These are phyloP conservation scores for Panicum hallii DNA, from an alignment of 202 grass and related monocot genomes.

Conservation along the genomic window DNA sequence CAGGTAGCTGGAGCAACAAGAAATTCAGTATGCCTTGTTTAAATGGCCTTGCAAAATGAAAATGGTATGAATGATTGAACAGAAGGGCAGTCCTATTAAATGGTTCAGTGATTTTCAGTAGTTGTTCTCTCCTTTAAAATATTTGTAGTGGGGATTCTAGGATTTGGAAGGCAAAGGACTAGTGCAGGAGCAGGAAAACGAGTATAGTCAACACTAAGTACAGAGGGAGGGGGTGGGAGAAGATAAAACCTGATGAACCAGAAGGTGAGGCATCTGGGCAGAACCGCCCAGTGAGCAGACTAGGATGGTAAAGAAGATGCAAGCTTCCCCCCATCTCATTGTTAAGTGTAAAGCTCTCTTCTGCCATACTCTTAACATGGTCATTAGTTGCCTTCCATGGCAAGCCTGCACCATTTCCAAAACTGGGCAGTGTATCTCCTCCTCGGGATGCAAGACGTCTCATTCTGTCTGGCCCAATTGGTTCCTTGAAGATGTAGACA, in stretches of 20 bases:
- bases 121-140: not conserved
- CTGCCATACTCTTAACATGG: slow-evolving; percentile 65
- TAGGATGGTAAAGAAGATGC: slow-evolving; percentile 96
- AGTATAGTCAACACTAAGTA: not conserved
- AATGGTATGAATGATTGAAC: slow-evolving; percentile 30
- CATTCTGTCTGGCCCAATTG: slow-evolving; percentile 88
- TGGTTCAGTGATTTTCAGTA: slow-evolving; percentile 10
- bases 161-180: slow-evolving; percentile 18
- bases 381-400: slow-evolving; percentile 81
- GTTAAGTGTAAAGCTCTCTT: slow-evolving; percentile 72
- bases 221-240: not conserved
- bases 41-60: slow-evolving; percentile 27
- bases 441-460: slow-evolving; percentile 66
- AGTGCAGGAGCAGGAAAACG: slow-evolving; percentile 33
- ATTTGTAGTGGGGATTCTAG: not conserved
- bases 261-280: slow-evolving; percentile 97
- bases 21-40: not conserved
- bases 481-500: slow-evolving; percentile 97
- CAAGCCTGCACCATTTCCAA: slow-evolving; percentile 91
- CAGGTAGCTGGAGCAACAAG: slow-evolving; percentile 13
- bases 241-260: slow-evolving; percentile 78
- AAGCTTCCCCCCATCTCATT: slow-evolving; percentile 71
- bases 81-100: slow-evolving; percentile 17
- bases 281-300: slow-evolving; percentile 77
- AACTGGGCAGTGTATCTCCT: slow-evolving; percentile 84